Conservation (phyloP, 805 yeast genomes). For the Wickerhamiella domercqiae region DNA sequence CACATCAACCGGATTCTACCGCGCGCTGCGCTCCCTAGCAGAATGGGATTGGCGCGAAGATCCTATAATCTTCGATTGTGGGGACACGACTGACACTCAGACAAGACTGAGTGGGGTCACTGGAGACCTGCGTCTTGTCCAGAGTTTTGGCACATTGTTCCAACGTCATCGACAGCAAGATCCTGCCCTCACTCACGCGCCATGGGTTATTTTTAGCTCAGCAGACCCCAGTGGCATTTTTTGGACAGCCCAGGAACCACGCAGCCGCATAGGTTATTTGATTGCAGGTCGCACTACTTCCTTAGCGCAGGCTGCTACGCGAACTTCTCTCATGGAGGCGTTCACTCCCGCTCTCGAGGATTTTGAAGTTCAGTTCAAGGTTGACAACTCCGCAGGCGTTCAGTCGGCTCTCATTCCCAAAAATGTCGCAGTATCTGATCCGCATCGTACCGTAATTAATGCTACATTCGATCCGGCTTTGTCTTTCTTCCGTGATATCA, state of each 20-base stretch:
- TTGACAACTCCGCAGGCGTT: slow-evolving; percentile 31
- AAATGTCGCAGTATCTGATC: slow-evolving; percentile 26
- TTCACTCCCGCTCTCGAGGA: slow-evolving; percentile 76
- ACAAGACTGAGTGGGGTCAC: slow-evolving; percentile 8
- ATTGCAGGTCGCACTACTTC: slow-evolving; percentile 82
- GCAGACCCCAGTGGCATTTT: slow-evolving; percentile 75
- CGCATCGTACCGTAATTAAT: slow-evolving; percentile 24
- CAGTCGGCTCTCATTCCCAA: slow-evolving; percentile 27
- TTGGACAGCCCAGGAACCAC: slow-evolving; percentile 51
- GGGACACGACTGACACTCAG: slow-evolving; percentile 31
- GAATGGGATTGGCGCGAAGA: slow-evolving; percentile 92
- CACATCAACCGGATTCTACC: slow-evolving; percentile 64
- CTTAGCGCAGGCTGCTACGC: slow-evolving; percentile 58
- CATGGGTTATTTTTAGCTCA: slow-evolving; percentile 68
- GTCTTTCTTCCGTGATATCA: slow-evolving; percentile 45
- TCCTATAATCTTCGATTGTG: slow-evolving; percentile 59
- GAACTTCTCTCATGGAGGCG: slow-evolving; percentile 32
- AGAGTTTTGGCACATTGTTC: slow-evolving; percentile 40
- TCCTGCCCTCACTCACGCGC: slow-evolving; percentile 66
- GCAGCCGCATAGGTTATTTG: slow-evolving; percentile 37
- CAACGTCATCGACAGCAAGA: slow-evolving; percentile 56
- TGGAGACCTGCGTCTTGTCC: slow-evolving; percentile 13
- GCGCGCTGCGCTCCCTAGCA: slow-evolving; percentile 54
- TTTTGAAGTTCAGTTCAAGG: slow-evolving; percentile 61
- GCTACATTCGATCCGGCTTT: slow-evolving; percentile 46